phyloP scores from a whole-genome alignment of 208 protist genomes.

The Leishmania lainsoni region DNA sequence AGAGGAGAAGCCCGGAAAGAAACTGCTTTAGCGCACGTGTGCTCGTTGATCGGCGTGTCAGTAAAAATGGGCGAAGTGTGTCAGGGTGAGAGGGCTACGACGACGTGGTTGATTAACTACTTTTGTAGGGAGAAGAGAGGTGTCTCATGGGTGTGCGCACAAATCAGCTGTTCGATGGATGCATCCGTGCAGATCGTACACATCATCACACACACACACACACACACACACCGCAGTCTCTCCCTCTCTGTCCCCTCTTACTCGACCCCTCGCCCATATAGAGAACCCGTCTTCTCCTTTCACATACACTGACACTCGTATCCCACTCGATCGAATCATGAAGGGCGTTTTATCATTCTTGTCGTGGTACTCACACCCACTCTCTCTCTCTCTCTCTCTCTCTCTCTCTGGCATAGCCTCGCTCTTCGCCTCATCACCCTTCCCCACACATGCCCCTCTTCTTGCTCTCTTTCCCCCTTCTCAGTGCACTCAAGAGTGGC shows the following conservation, averaged over 20 bases:
- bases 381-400: background rate
- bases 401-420: background rate
- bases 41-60: background rate
- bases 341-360: background rate
- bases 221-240: background rate
- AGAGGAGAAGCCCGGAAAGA: conserved; percentile 13
- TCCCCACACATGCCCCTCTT: background rate
- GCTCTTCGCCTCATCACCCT: background rate
- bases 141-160: background rate
- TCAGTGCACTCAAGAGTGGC: background rate
- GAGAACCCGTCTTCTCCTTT: background rate
- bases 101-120: background rate
- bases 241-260: background rate
- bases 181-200: background rate
- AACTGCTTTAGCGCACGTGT: conserved; percentile 5
- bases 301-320: background rate
- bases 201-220: no score
- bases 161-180: background rate
- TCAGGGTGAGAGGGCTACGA: background rate
- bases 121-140: background rate
- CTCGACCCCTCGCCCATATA: background rate
- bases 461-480: background rate
- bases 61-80: background rate
- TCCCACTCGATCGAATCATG: background rate
- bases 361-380: background rate